A percentile compares a stretch with the other conserved stretches of the same genome.
phyloP scores from a whole-genome alignment of 768 basidiomycete species.

The Piloderma croceum region DNA sequence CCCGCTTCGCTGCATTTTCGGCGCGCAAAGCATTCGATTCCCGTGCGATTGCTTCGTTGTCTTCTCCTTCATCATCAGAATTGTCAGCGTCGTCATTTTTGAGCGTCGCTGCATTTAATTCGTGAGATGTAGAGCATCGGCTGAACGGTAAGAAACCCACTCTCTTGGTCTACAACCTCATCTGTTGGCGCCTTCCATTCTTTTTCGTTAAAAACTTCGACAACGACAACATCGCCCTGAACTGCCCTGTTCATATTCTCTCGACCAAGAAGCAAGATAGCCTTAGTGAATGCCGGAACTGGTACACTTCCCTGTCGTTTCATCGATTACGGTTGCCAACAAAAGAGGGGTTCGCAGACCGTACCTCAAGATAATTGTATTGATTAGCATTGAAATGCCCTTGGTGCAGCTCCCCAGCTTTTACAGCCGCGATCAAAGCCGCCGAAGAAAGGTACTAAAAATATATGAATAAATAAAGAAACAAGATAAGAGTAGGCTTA shows the following conservation, averaged over 20 bases:
- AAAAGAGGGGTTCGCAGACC: conserved; percentile 11
- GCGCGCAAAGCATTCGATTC: conserved; percentile 38
- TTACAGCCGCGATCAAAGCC: conserved; percentile 74
- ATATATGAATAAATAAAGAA: background rate
- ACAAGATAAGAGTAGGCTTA: conserved; percentile 23
- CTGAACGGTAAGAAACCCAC: conserved; percentile 35
- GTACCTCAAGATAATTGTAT: conserved; percentile 92
- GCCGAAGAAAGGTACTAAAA: conserved; percentile 72
- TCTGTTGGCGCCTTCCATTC: conserved; percentile 93
- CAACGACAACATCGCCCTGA: conserved; percentile 86
- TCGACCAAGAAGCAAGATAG: conserved; percentile 78
- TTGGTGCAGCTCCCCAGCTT: conserved; percentile 78
- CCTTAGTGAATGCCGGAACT: conserved; percentile 66
- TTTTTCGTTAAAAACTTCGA: conserved; percentile 78
- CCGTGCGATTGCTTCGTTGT: conserved; percentile 31
- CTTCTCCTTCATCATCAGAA: conserved; percentile 53
- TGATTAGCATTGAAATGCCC: conserved; percentile 93
- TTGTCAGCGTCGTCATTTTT: conserved; percentile 86
- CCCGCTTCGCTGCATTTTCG: conserved; percentile 26
- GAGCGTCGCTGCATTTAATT: conserved; percentile 53
- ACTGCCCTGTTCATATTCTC: conserved; percentile 96
- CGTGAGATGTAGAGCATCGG: conserved; percentile 2
- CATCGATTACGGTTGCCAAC: conserved; percentile 1
- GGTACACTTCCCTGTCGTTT: conserved; percentile 77
- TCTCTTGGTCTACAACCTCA: conserved; percentile 91